Evolutionary conservation across 257 asterid genomes (phyloP).

Genomic region (Haberlea rhodopensis): DNA sequence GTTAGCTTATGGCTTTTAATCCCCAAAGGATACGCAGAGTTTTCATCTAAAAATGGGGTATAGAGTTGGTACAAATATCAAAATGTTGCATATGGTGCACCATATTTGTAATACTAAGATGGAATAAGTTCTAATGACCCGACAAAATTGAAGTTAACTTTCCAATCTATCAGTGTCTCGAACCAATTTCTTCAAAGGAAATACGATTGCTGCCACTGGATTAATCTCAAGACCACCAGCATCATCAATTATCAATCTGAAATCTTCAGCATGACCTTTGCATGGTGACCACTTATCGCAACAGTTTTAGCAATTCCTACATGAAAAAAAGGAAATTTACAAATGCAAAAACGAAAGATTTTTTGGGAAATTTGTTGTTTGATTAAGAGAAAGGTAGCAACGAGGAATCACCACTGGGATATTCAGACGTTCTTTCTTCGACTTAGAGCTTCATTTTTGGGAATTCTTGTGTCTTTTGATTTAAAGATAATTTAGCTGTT

Average conservation of each 20-base stretch:
- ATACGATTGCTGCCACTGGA: slow-evolving; percentile 78
- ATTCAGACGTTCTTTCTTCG: slow-evolving; percentile 80
- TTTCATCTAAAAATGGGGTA: neutral
- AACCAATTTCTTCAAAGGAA: slow-evolving; percentile 67
- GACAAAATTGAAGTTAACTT: slow-evolving; percentile 1
- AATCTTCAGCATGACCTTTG: slow-evolving; percentile 63
- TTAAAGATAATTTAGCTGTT: slow-evolving; percentile 62
- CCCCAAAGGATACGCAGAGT: too few species aligned
- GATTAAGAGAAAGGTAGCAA: neutral
- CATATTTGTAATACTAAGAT: too few species aligned
- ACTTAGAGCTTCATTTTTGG: slow-evolving; percentile 75
- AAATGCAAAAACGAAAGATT: slow-evolving; percentile 1
- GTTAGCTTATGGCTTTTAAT: too few species aligned
- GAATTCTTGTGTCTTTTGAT: slow-evolving; percentile 76
- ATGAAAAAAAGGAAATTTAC: neutral
- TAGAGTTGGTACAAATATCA: neutral
- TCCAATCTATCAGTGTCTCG: slow-evolving; percentile 55
- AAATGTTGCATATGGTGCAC: neutral
- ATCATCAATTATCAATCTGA: slow-evolving; percentile 67
- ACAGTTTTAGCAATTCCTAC: slow-evolving; percentile 64
- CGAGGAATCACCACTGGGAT: slow-evolving; percentile 65
- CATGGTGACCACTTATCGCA: slow-evolving; percentile 83
- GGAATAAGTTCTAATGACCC: too few species aligned
- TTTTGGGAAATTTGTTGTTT: neutral
- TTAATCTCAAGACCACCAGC: slow-evolving; percentile 69